Evolutionary conservation across 345 rosid species (phyloP), one percentile per base, ranked within the genome.

Genomic region (Gossypium stocksii): DNA sequence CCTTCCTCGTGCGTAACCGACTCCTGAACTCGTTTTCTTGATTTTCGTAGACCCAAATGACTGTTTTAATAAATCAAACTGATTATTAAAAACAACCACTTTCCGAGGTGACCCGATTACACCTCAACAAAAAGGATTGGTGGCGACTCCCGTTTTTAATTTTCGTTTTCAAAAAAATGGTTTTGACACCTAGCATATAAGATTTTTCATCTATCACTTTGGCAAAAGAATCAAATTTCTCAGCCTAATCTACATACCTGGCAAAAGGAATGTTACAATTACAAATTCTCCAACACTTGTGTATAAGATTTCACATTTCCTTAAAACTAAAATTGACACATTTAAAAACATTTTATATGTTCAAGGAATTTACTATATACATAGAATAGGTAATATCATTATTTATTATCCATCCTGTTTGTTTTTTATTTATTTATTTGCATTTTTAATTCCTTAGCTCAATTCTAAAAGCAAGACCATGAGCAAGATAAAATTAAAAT

Each of bases 301-400:
- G 23, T 51, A 5, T 9, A 9, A 57, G 27, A 43, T 9, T 71
- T 41, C 57, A 19, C 60, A 52, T 27, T 25, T 51, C 45, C 58
- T 52, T 70, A 69, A 49, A 68, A 46, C 57, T 65, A 19, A 65
- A 22, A 44, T 46, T 46, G 70, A 66, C 70, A 6, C 29, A 5
- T 44, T 22, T 25, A 6, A 13, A 60, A 45, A 45, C 54, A 45
- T 66, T 45, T 13, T 22, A 45, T 20, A 22, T 14, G 41, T 22
- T 23, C 54, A 41, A 23, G 56, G 54, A 27, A 46, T 2, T 69
- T 51, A 23, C 60, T 9, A 16, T 9, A 51, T 23, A 9, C 13
- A 69, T 10, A 15, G 16, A 29, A 49, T 49, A 17, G 72, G 56
- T 22, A 22, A 29, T 27, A 61, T 69, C 59, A 51, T 51, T 16